phyloP scores from a whole-genome alignment of 2,329 filamentous ascomycete genomes.

The Penicillium janthinellum region DNA sequence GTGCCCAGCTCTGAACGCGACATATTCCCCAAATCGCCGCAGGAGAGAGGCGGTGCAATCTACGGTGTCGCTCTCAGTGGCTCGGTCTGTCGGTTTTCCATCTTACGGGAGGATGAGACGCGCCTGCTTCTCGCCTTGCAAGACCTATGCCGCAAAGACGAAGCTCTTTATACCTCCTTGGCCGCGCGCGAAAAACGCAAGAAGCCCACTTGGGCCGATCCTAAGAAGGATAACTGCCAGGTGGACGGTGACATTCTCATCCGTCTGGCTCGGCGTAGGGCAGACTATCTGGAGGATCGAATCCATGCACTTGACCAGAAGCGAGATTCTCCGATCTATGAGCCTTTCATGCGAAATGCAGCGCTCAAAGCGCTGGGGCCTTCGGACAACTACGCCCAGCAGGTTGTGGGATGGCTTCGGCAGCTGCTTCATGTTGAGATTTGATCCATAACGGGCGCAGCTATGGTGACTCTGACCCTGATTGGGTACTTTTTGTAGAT shows the following conservation, averaged over 20 bases:
- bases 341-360: conserved; percentile 49
- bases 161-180: conserved; percentile 54
- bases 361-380: conserved; percentile 53
- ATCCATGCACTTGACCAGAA: conserved; percentile 28
- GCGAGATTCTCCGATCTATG: neutral
- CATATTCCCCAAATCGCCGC: conserved; percentile 22
- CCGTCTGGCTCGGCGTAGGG: conserved; percentile 53
- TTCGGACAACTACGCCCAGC: conserved; percentile 26
- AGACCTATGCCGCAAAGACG: conserved; percentile 60
- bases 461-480: neutral
- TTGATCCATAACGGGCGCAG: conserved; percentile 6
- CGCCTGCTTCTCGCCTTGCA: conserved; percentile 73
- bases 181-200: conserved; percentile 34
- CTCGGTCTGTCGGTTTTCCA: conserved; percentile 67
- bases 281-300: conserved; percentile 33
- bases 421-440: conserved; percentile 32
- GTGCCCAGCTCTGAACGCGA: conserved; percentile 18
- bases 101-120: conserved; percentile 66
- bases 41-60: conserved; percentile 46
- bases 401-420: conserved; percentile 40
- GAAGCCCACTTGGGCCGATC: conserved; percentile 40
- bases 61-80: conserved; percentile 71
- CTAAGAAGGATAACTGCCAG: conserved; percentile 56
- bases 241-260: conserved; percentile 68
- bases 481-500: neutral